phyloP scores from a whole-genome alignment of 768 basidiomycete genomes.

The Lentinula detonsa region DNA sequence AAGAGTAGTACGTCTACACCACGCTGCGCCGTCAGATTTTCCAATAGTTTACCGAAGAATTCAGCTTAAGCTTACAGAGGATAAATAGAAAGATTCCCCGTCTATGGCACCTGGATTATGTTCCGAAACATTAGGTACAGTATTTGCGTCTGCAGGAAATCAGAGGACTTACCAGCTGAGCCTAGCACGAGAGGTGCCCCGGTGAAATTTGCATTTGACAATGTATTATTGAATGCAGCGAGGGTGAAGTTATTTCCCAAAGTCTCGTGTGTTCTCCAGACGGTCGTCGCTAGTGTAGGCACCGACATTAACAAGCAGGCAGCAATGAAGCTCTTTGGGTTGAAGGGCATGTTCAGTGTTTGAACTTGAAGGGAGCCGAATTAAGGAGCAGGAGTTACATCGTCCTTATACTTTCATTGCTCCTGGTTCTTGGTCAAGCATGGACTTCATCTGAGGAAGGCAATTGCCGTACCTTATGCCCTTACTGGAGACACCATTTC shows the following conservation, averaged over 20 bases:
- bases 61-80: constrained; percentile 30
- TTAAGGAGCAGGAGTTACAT: not conserved
- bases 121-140: not conserved
- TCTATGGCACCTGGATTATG: constrained; percentile 23
- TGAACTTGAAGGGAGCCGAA: not conserved
- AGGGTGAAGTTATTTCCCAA: constrained; percentile 34
- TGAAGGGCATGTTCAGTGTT: not conserved
- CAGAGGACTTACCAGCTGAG: constrained; percentile 23
- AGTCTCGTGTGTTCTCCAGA: not conserved
- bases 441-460: too few species aligned
- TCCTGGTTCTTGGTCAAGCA: too few species aligned
- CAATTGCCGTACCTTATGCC: too few species aligned
- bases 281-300: not conserved
- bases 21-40: not conserved
- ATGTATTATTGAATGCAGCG: constrained; percentile 34
- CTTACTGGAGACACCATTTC: too few species aligned
- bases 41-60: not conserved
- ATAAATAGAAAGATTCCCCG: constrained; percentile 34
- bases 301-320: not conserved
- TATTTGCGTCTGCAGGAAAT: not conserved
- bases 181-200: constrained; percentile 42
- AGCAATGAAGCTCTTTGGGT: not conserved
- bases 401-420: not conserved
- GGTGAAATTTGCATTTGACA: constrained; percentile 35
- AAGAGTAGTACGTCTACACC: constrained; percentile 40